Conservation (phyloP, 1,284 basidiomycete genomes). For the Phylloboletellus chloephorus region DNA sequence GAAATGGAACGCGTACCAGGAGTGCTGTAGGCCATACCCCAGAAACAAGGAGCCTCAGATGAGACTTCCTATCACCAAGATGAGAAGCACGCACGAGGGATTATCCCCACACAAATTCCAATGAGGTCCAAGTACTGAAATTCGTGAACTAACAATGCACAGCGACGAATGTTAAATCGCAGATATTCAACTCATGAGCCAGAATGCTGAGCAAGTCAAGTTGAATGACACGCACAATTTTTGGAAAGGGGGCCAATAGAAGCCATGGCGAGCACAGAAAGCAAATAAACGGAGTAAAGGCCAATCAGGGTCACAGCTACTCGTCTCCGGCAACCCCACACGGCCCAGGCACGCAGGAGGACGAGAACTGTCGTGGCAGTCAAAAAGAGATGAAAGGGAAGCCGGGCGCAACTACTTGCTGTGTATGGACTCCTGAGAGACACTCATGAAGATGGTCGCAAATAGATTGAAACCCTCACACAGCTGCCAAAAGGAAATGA, state of each 20-base stretch:
- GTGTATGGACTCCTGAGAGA: conserved; percentile 14
- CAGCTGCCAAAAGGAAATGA: neutral
- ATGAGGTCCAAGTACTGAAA: conserved; percentile 1
- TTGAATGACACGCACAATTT: neutral
- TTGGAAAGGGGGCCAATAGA: neutral
- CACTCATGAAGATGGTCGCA: conserved; percentile 1
- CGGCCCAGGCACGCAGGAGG: conserved; percentile 15
- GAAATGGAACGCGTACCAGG: neutral
- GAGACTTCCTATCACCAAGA: neutral
- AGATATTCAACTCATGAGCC: too few species aligned
- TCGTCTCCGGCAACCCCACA: conserved; percentile 10
- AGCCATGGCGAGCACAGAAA: neutral
- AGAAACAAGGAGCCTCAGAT: neutral
- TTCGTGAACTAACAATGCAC: conserved; percentile 1
- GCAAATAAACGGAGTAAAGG: conserved; percentile 6
- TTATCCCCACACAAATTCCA: conserved; percentile 2
- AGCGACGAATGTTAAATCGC: too few species aligned
- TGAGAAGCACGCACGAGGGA: conserved; percentile 1
- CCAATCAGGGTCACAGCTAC: conserved; percentile 1
- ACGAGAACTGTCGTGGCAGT: conserved; percentile 12
- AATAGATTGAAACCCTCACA: neutral
- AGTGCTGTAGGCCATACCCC: neutral
- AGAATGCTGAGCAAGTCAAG: too few species aligned
- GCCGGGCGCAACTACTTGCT: conserved; percentile 7
- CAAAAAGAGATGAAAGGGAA: neutral